phyloP scores from a whole-genome alignment of 345 rosid species.

The Geranium brycei region DNA sequence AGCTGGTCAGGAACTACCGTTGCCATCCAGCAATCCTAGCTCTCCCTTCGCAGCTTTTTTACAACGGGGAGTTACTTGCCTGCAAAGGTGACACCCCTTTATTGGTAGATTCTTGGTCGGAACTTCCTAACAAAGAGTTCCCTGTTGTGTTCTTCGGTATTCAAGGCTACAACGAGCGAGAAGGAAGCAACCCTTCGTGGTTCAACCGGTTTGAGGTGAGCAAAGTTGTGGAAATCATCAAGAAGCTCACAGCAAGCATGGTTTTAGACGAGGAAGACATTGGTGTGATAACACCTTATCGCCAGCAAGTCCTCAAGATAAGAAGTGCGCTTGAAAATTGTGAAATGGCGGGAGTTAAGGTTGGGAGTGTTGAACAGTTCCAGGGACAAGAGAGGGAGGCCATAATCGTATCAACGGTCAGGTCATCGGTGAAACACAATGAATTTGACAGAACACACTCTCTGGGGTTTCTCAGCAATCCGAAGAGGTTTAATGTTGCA shows the following conservation, averaged over 20 bases:
- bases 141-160: constrained; percentile 78
- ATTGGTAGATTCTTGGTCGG: constrained; percentile 15
- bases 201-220: constrained; percentile 83
- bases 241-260: constrained; percentile 27
- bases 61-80: constrained; percentile 60
- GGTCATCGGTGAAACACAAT: constrained; percentile 73
- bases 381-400: constrained; percentile 90
- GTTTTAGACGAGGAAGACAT: constrained; percentile 46
- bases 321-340: constrained; percentile 51
- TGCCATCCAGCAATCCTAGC: constrained; percentile 69
- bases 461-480: constrained; percentile 74
- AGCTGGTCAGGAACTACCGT: constrained; percentile 62
- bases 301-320: constrained; percentile 77
- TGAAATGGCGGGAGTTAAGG: constrained; percentile 55
- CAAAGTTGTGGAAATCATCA: constrained; percentile 59
- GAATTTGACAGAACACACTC: constrained; percentile 53
- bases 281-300: constrained; percentile 82
- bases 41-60: constrained; percentile 76
- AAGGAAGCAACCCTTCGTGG: constrained; percentile 90
- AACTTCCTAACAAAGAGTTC: constrained; percentile 53
- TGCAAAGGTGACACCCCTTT: constrained; percentile 47
- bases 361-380: constrained; percentile 91
- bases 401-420: constrained; percentile 69
- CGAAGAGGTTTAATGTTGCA: constrained; percentile 83
- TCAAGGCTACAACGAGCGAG: constrained; percentile 96